phyloP scores from a whole-genome alignment of 1,284 basidiomycete species.

The Fereydounia khargensis region DNA sequence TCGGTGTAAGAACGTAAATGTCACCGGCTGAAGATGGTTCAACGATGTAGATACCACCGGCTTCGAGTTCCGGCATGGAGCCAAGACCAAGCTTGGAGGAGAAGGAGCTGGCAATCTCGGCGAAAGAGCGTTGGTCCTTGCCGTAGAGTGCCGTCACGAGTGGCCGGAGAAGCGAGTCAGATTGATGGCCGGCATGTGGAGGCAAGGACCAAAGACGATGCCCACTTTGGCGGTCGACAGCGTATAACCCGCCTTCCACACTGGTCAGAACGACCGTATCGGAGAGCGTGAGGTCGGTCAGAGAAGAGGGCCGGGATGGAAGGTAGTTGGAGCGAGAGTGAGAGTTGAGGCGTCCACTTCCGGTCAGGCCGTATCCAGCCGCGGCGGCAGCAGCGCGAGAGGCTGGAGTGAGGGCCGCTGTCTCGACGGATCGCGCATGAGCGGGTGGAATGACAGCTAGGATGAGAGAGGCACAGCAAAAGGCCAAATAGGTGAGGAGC shows the following conservation, averaged over 20 bases:
- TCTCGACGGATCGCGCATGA: too few relatives aligned
- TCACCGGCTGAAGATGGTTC: constrained; percentile 80
- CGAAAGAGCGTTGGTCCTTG: constrained; percentile 36
- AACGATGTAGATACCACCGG: constrained; percentile 78
- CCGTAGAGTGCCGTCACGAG: constrained; percentile 45
- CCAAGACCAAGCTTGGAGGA: constrained; percentile 2
- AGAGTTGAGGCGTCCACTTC: too few relatives aligned
- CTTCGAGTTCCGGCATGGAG: constrained; percentile 60
- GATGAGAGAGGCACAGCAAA: too few relatives aligned
- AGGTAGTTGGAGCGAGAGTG: constrained; percentile 16
- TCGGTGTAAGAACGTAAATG: constrained; percentile 71
- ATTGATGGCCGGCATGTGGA: constrained; percentile 19
- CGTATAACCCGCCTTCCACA: constrained; percentile 86
- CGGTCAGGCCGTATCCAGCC: too few relatives aligned
- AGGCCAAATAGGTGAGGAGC: too few relatives aligned
- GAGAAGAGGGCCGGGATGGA: constrained; percentile 12
- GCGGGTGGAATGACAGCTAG: too few relatives aligned
- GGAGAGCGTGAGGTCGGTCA: constrained; percentile 64
- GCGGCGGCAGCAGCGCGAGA: too few relatives aligned
- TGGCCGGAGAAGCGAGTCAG: constrained; percentile 33
- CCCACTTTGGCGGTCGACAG: constrained; percentile 76
- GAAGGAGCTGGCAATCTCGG: constrained; percentile 35
- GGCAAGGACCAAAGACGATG: constrained; percentile 42
- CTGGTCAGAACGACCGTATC: constrained; percentile 79
- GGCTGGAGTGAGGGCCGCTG: too few relatives aligned